Base-by-base conservation (phyloP, 371 early-diverging fungal genomes). In the Mucor plumbeus region DNA sequence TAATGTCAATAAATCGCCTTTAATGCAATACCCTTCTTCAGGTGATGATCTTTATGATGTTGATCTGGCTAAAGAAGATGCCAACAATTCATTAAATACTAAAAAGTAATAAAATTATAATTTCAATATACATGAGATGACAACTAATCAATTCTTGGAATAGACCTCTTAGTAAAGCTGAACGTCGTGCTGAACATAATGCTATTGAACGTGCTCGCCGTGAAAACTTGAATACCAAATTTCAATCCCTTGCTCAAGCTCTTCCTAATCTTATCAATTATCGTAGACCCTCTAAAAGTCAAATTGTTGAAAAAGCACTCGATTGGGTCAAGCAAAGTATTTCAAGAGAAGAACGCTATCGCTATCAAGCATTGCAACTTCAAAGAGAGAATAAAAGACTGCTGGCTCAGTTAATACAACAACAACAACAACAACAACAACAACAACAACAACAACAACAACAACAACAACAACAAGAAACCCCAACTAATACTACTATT, bases 171-270 rank as follows among this genome's bases (percentile, higher is more conserved):
- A 64, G 58, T n/a, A 70, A 74, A 66, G 85, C 80, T n/a, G 86
- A 89, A 66, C 80, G 87, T 59, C 85, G 90, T 41, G 90, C 88
- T 33, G 88, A 82, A 50, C 91, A 91, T 68, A 91, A 91, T 70
- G 91, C 91, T 13, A 87, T 87, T 33, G 91, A 91, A 61, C 83
- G 91, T 15, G 90, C 91, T n/a, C 76, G 91, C 53, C 83, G 91
- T 34, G 91, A 91, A 70, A 84, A 75, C 11, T 76, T 91, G 48
- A 90, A 90, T 74, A 76, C 78, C 31, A 85, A 88, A 61, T 90
- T 91, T 68, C 88, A 84, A 68, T 83, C 86, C 35, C 77, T 91
- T 53, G 91, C 91, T 15, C 80, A 82, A 58, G 78, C 86, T 7
- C 72, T 91, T 40, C 91, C 91, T 11, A 82, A 87, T 48, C 82